A percentile compares a stretch with the other conserved stretches of the same genome.
Conservation (phyloP, 768 basidiomycete genomes). For the Dacryopinax spathularia region DNA sequence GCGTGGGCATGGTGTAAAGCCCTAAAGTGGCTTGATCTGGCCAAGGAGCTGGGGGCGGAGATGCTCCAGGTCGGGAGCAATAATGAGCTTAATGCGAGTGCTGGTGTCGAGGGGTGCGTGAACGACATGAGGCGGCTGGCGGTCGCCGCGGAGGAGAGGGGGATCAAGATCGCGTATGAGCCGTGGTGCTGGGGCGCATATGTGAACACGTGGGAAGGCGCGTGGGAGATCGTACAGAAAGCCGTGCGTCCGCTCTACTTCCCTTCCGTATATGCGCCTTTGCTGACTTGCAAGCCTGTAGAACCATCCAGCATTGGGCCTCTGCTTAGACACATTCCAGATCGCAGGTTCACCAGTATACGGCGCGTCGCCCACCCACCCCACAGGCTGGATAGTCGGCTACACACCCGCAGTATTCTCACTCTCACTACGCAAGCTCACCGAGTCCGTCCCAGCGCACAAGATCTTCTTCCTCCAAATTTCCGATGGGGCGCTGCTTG, state of each 20-base stretch:
- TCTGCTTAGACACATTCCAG: conserved; percentile 25
- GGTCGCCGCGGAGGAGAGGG: conserved; percentile 17
- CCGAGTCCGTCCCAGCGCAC: conserved; percentile 11
- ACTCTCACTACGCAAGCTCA: conserved; percentile 16
- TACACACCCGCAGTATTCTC: conserved; percentile 7
- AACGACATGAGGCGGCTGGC: conserved; percentile 19
- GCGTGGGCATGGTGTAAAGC: conserved; percentile 20
- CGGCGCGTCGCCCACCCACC: conserved; percentile 16
- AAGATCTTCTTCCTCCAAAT: conserved; percentile 26
- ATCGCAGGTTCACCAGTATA: conserved; percentile 22
- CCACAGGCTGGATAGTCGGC: conserved; percentile 8
- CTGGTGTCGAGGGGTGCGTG: conserved; percentile 20
- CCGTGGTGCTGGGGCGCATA: conserved; percentile 24
- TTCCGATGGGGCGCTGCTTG: conserved; percentile 18
- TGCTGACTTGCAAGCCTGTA: conserved; percentile 17
- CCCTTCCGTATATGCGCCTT: neutral
- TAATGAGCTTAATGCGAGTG: conserved; percentile 16
- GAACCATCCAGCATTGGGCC: conserved; percentile 21
- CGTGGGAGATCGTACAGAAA: conserved; percentile 17
- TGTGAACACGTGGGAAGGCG: conserved; percentile 24
- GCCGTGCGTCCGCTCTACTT: neutral
- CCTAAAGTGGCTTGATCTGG: conserved; percentile 10
- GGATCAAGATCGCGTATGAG: conserved; percentile 21
- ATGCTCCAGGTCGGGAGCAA: conserved; percentile 23
- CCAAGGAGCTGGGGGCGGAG: conserved; percentile 17